Percentiles rank a stretch among this genome's conserved stretches.
phyloP scores from a whole-genome alignment of 2,329 filamentous ascomycete species.

The Trichophyton equinum region DNA sequence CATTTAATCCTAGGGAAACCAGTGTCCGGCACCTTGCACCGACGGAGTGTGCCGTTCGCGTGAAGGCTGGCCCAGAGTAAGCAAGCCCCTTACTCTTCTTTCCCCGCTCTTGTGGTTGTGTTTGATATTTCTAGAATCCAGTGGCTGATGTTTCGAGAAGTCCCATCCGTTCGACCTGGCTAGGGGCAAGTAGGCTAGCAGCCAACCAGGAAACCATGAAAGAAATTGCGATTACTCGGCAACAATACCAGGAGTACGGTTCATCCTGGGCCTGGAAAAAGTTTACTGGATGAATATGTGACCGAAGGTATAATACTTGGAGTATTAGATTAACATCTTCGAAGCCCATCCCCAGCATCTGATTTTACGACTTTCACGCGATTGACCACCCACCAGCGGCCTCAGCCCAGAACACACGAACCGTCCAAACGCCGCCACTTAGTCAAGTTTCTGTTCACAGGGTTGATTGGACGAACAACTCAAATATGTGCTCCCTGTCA shows the following conservation, averaged over 20 bases:
- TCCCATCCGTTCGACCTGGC: constrained; percentile 71
- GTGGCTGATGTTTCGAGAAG: constrained; percentile 18
- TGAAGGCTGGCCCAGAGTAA: constrained; percentile 53
- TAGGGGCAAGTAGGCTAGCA: constrained; percentile 68
- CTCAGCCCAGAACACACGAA: not conserved
- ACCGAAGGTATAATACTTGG: not conserved
- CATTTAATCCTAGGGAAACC: constrained; percentile 34
- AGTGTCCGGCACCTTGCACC: constrained; percentile 62
- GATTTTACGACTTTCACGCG: not conserved
- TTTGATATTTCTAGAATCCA: constrained; percentile 2
- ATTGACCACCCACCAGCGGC: not conserved
- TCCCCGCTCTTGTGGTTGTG: not conserved
- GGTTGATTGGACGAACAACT: not conserved
- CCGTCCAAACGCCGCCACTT: not conserved
- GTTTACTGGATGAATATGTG: constrained; percentile 37
- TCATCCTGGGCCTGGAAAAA: constrained; percentile 59
- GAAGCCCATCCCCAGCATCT: not conserved
- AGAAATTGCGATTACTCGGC: constrained; percentile 62
- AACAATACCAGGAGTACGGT: constrained; percentile 84
- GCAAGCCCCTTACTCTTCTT: constrained; percentile 22
- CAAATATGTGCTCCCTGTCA: not conserved
- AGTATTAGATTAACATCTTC: not conserved
- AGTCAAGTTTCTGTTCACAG: not conserved
- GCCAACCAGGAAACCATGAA: constrained; percentile 52
- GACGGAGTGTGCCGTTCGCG: constrained; percentile 64